These are phyloP conservation scores for Solanum corneliomulleri DNA, from an alignment of 257 asterid genomes.

Conservation along the genomic window DNA sequence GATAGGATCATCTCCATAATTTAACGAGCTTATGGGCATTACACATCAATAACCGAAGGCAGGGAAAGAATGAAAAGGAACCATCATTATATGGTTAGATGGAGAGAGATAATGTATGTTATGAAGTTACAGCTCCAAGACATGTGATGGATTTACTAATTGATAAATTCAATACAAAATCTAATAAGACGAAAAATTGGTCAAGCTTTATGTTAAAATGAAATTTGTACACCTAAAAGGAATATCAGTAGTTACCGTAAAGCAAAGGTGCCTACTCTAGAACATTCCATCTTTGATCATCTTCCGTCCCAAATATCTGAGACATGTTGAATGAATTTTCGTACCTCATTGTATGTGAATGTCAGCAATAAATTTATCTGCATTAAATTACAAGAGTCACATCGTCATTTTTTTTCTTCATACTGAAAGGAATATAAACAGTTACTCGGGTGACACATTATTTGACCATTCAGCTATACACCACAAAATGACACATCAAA, in stretches of 20 bases:
- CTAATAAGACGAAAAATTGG: not conserved
- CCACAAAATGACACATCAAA: not conserved
- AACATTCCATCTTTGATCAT: slow-evolving; percentile 50
- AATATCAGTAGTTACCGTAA: slow-evolving; percentile 27
- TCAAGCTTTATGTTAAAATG: not conserved
- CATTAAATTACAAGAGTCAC: not conserved
- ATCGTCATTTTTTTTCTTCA: no score
- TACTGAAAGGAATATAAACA: not conserved
- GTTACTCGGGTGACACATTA: not conserved
- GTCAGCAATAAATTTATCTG: slow-evolving; percentile 14
- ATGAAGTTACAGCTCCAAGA: not conserved
- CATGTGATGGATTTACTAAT: not conserved
- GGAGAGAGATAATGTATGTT: not conserved
- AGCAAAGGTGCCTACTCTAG: slow-evolving; percentile 45
- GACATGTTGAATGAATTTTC: slow-evolving; percentile 44
- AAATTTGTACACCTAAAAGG: not conserved
- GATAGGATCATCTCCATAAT: not conserved
- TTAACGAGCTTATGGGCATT: not conserved
- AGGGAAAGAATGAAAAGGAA: not conserved
- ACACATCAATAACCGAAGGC: not conserved
- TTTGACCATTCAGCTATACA: not conserved
- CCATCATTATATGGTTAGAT: not conserved
- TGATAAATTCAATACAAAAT: not conserved
- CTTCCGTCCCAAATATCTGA: slow-evolving; percentile 42
- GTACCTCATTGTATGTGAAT: slow-evolving; percentile 37